Conservation (phyloP, 192 early-diverging fungal species). For the Phlyctochytrium arcticum region DNA sequence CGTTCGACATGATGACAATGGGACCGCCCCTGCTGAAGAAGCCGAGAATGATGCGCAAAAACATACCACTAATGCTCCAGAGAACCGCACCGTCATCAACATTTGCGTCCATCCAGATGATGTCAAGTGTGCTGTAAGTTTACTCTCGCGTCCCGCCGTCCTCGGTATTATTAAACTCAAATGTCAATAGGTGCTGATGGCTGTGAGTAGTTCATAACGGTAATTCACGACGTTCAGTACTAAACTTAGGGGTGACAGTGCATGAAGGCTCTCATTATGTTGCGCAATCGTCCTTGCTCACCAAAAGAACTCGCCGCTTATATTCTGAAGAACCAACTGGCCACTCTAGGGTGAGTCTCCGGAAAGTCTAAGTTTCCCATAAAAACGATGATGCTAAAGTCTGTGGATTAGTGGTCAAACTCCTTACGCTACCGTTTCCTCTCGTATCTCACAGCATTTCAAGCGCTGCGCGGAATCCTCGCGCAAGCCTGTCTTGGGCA, state of each 20-base stretch:
- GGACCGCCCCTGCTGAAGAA: too few relatives aligned
- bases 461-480: constrained; percentile 44
- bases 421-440: constrained; percentile 84
- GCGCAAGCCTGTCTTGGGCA: constrained; percentile 4
- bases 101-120: constrained; percentile 13
- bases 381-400: neutral
- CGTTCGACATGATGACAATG: too few relatives aligned
- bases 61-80: too few relatives aligned
- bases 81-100: neutral
- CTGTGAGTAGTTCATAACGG: neutral
- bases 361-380: neutral
- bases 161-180: too few relatives aligned
- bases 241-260: too few relatives aligned
- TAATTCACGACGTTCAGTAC: neutral
- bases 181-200: too few relatives aligned
- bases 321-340: constrained; percentile 75
- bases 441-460: constrained; percentile 85
- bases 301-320: constrained; percentile 76
- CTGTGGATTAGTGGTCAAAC: constrained; percentile 61
- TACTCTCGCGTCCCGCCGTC: too few relatives aligned
- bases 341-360: constrained; percentile 61
- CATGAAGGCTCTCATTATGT: constrained; percentile 71
- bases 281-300: constrained; percentile 73
- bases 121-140: constrained; percentile 28
- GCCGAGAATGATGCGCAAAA: too few relatives aligned